Percentiles rank a stretch among this genome's conserved stretches.
These are phyloP conservation scores for Hymenoscyphus repandus DNA, from an alignment of 2,329 filamentous ascomycete species.

Conservation along the genomic window DNA sequence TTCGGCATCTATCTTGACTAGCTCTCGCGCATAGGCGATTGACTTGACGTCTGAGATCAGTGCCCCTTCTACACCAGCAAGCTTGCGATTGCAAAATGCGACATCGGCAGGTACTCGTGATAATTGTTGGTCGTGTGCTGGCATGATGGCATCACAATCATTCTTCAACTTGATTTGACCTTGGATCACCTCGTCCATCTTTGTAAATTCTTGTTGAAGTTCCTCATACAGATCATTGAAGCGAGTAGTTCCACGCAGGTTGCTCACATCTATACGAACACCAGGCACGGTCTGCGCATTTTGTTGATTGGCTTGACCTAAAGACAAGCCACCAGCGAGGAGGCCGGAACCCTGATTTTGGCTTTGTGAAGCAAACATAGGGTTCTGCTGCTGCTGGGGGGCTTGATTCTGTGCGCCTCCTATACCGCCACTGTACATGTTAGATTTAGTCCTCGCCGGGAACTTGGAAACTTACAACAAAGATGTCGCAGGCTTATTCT, in stretches of 20 bases:
- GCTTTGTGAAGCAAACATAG: conserved; percentile 15
- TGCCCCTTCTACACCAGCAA: conserved; percentile 58
- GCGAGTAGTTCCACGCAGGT: conserved; percentile 79
- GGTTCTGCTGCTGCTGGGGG: conserved; percentile 22
- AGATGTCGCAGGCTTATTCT: conserved; percentile 26
- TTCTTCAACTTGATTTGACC: conserved; percentile 73
- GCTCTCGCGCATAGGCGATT: conserved; percentile 50
- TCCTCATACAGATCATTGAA: conserved; percentile 86
- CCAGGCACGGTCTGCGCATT: conserved; percentile 58
- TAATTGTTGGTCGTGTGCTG: conserved; percentile 57
- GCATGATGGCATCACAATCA: conserved; percentile 67
- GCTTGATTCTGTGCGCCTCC: conserved; percentile 23
- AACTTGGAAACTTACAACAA: conserved; percentile 27
- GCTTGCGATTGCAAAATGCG: conserved; percentile 54
- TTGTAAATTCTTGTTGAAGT: conserved; percentile 71
- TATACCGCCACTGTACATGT: conserved; percentile 20
- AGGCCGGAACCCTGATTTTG: conserved; percentile 20
- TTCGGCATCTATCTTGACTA: conserved; percentile 60
- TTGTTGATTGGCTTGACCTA: conserved; percentile 41
- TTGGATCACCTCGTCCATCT: conserved; percentile 75
- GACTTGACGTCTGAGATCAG: conserved; percentile 57
- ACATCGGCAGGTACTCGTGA: conserved; percentile 61
- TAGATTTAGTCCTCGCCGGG: not conserved
- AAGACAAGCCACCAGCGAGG: conserved; percentile 30
- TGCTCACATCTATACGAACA: conserved; percentile 72